Evolutionary conservation across 495 filamentous ascomycete species (phyloP).

Genomic region (Glonium stellatum): DNA sequence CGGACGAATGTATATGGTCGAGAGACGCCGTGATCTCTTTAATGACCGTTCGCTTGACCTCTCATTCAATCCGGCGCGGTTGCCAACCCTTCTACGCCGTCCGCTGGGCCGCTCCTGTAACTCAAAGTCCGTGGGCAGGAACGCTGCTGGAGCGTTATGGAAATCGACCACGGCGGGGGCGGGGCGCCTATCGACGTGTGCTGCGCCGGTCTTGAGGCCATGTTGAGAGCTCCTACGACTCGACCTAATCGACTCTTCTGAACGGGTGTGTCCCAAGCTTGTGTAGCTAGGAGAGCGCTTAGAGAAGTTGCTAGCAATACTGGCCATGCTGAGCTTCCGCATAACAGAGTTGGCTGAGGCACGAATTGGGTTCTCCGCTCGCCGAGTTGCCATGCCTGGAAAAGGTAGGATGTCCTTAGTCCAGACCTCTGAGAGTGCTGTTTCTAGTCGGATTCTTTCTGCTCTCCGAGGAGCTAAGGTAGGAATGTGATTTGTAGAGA

Average conservation of each 20-base stretch:
- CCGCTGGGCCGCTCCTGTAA: constrained; percentile 20
- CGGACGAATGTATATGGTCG: constrained; percentile 13
- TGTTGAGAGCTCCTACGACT: constrained; percentile 11
- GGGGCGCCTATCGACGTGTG: constrained; percentile 13
- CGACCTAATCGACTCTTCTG: constrained; percentile 26
- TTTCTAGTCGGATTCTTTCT: constrained; percentile 73
- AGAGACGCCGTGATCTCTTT: constrained; percentile 21
- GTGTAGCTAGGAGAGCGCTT: constrained; percentile 52
- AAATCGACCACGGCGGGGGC: constrained; percentile 31
- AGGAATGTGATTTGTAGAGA: constrained; percentile 58
- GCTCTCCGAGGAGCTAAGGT: constrained; percentile 57
- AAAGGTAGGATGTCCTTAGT: constrained; percentile 75
- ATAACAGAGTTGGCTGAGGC: constrained; percentile 71
- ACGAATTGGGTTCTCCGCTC: constrained; percentile 59
- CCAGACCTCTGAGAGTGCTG: constrained; percentile 70
- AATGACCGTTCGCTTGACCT: constrained; percentile 12
- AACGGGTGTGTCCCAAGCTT: constrained; percentile 33
- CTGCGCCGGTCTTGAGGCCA: constrained; percentile 14
- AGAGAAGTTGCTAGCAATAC: constrained; percentile 56
- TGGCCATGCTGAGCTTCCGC: constrained; percentile 71
- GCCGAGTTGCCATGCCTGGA: constrained; percentile 69
- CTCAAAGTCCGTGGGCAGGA: constrained; percentile 38
- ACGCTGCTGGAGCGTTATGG: constrained; percentile 33
- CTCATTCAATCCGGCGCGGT: constrained; percentile 22
- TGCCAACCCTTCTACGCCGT: constrained; percentile 18